These are phyloP conservation scores for Zostera marina DNA, from an alignment of 116 monocot species.

Conservation along the genomic window DNA sequence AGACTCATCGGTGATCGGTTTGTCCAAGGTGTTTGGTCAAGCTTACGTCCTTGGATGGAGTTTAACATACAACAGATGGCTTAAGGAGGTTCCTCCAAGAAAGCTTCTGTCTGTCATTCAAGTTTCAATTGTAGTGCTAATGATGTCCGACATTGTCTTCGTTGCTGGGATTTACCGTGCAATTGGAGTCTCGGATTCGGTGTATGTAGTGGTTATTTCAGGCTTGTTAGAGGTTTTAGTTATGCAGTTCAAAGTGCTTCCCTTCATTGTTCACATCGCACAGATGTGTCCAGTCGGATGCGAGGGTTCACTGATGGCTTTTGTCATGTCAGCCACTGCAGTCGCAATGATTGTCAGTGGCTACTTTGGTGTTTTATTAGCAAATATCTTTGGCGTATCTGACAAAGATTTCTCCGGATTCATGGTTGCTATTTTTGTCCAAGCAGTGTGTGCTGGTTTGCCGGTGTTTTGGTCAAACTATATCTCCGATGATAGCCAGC, in stretches of 20 bases:
- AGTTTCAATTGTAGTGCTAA: slow-evolving; percentile 23
- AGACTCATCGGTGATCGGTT: slow-evolving; percentile 49
- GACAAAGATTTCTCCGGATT: slow-evolving; percentile 33
- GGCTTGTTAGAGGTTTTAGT: slow-evolving; percentile 51
- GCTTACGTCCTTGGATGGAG: slow-evolving; percentile 42
- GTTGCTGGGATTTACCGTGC: slow-evolving; percentile 41
- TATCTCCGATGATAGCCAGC: slow-evolving; percentile 23
- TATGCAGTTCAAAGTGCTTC: slow-evolving; percentile 45
- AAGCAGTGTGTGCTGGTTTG: slow-evolving; percentile 36
- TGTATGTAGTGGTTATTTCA: slow-evolving; percentile 50
- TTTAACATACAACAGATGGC: slow-evolving; percentile 30
- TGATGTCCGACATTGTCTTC: slow-evolving; percentile 56
- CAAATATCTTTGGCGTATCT: slow-evolving; percentile 22
- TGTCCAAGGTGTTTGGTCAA: slow-evolving; percentile 70
- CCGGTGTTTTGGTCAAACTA: slow-evolving; percentile 44
- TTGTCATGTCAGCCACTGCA: slow-evolving; percentile 50
- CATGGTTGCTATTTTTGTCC: slow-evolving; percentile 22
- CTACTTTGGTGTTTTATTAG: slow-evolving; percentile 60
- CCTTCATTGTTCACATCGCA: slow-evolving; percentile 53
- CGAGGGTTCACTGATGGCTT: slow-evolving; percentile 84
- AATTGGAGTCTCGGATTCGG: slow-evolving; percentile 41
- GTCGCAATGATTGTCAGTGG: slow-evolving; percentile 47
- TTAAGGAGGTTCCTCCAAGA: slow-evolving; percentile 23
- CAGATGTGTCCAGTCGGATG: slow-evolving; percentile 60
- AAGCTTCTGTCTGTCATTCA: slow-evolving; percentile 42